Conservation (phyloP, 2,329 filamentous ascomycete genomes). For the Coleophoma cylindrospora region DNA sequence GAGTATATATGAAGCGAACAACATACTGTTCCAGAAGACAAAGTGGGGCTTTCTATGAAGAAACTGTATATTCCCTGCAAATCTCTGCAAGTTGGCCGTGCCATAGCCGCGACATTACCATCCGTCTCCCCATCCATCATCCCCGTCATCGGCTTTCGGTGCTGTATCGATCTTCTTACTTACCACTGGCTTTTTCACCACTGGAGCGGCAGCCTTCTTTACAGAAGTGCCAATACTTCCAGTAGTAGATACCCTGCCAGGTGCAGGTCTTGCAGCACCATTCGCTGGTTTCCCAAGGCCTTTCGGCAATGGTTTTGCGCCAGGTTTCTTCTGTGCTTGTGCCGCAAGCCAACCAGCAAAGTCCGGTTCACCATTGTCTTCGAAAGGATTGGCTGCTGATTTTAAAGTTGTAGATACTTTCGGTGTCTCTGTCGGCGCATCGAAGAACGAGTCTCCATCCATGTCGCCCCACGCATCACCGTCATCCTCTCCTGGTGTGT, state of each 20-base stretch:
- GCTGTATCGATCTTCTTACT: slow-evolving; percentile 67
- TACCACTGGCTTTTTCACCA: slow-evolving; percentile 31
- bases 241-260: slow-evolving; percentile 31
- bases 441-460: slow-evolving; percentile 47
- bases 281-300: slow-evolving; percentile 62
- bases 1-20: no score
- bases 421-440: slow-evolving; percentile 17
- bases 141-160: slow-evolving; percentile 52
- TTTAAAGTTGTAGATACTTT: slow-evolving; percentile 23
- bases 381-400: slow-evolving; percentile 50
- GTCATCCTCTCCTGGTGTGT: slow-evolving; percentile 56
- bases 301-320: slow-evolving; percentile 69
- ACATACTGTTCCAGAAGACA: no score
- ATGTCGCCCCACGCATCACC: slow-evolving; percentile 71
- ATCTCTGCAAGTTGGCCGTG: neutral
- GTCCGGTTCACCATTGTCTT: slow-evolving; percentile 85
- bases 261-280: slow-evolving; percentile 19
- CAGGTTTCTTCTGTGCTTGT: slow-evolving; percentile 66
- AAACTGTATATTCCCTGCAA: neutral
- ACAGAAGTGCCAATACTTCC: slow-evolving; percentile 22
- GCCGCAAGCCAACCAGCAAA: slow-evolving; percentile 94
- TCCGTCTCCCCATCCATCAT: slow-evolving; percentile 61
- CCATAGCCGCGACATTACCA: slow-evolving; percentile 37
- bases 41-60: neutral
- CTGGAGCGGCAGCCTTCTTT: slow-evolving; percentile 21